A percentile compares a stretch with the other conserved stretches of the same genome.
Conservation (phyloP, 805 yeast genomes). For the Yarrowia keelungensis region DNA sequence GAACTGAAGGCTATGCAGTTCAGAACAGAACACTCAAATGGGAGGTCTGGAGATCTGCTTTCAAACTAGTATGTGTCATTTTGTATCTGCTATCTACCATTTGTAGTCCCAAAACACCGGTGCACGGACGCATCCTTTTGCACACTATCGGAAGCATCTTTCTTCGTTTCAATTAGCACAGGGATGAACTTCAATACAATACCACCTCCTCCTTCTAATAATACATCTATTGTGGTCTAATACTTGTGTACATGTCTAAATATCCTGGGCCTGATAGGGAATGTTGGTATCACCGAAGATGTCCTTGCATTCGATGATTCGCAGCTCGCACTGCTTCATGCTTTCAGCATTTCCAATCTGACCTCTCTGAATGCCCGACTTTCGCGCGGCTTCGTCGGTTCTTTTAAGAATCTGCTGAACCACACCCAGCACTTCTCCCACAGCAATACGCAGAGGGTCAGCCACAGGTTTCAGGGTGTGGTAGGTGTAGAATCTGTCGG, state of each 20-base stretch:
- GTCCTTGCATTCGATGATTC: constrained; percentile 59
- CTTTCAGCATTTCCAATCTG: constrained; percentile 56
- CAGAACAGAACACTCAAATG: no score
- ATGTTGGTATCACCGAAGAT: background rate
- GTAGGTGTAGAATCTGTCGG: constrained; percentile 58
- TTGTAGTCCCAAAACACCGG: no score
- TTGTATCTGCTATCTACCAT: no score
- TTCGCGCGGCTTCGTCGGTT: constrained; percentile 43
- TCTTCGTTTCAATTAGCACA: no score
- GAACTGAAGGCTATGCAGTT: no score
- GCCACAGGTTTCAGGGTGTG: constrained; percentile 17
- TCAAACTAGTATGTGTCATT: no score
- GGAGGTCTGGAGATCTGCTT: no score
- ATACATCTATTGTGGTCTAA: constrained; percentile 21
- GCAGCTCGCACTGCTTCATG: constrained; percentile 76
- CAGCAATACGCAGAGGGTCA: constrained; percentile 49
- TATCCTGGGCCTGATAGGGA: constrained; percentile 3
- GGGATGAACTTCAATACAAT: no score
- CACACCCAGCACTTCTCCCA: constrained; percentile 52
- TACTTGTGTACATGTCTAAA: constrained; percentile 13
- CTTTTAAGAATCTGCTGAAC: constrained; percentile 57
- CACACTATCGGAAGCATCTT: no score
- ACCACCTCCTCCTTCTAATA: background rate
- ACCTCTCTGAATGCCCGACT: constrained; percentile 41
- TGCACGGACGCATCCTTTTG: no score